phyloP scores from a whole-genome alignment of 345 rosid species.

The Boechera stricta region DNA sequence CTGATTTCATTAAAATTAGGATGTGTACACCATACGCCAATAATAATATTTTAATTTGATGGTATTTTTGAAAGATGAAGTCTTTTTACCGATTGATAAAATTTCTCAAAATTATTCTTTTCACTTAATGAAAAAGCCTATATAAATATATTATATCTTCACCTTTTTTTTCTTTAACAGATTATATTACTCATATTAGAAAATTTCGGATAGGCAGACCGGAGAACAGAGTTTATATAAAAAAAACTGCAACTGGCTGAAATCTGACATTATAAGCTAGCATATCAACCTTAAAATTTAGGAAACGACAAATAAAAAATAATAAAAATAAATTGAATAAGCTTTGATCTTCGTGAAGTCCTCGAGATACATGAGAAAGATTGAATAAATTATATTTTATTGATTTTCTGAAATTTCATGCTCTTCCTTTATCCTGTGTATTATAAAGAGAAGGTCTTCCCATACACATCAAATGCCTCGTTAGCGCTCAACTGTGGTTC shows the following conservation, averaged over 20 bases:
- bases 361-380: too few relatives aligned
- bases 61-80: background rate
- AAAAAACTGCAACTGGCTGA: too few relatives aligned
- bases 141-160: background rate
- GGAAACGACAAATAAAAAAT: too few relatives aligned
- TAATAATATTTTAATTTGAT: background rate
- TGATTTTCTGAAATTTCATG: background rate
- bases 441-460: constrained; percentile 63
- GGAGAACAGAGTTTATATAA: too few relatives aligned
- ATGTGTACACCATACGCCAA: background rate
- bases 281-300: too few relatives aligned
- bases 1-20: background rate
- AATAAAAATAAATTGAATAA: too few relatives aligned
- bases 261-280: too few relatives aligned
- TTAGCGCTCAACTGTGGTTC: constrained; percentile 83
- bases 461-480: constrained; percentile 66
- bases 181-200: too few relatives aligned
- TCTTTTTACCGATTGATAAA: background rate
- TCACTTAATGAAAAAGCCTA: background rate
- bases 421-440: background rate
- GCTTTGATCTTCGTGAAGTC: too few relatives aligned
- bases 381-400: too few relatives aligned
- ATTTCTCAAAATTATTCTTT: background rate
- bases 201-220: too few relatives aligned
- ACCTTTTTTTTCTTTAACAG: too few relatives aligned